Base-by-base conservation (phyloP, 306 rosid species). In the Luffa aegyptiaca region DNA sequence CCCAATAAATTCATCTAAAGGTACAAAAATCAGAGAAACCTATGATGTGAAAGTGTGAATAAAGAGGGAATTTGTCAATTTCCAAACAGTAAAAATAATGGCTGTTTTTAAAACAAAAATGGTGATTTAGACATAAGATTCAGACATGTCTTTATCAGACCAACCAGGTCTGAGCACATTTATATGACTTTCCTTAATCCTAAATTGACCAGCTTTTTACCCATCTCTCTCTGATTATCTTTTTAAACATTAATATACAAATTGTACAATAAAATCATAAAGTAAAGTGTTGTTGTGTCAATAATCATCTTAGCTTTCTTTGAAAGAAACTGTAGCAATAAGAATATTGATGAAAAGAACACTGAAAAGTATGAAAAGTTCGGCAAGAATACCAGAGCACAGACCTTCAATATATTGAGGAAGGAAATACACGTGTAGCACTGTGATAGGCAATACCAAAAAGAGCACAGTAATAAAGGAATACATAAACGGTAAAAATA, bases 281-380 rank as follows among this genome's bases (percentile, higher is more conserved):
- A 71, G 58, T 71, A 20, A 45, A 71, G 12, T 26, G 16, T 68
- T 69, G n/a, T 42, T 71, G 77, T 71, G 77, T 72, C 12, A 72
- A 72, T 48, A 72, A 72, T 72, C 58, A 72, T 72, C n/a, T 72
- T 72, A 45, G 13, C 77, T 48, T 72, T 31, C 58, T 12, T 70
- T 70, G 10, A 70, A 64, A 64, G 71, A 64, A 64, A n/a, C n/a
- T 26, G 31, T 26, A 26, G 31, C 1, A 26, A 26, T 26, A 26
- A 26, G 31, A 26, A 26, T 26, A 0, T 26, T 26, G 31, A 26
- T 26, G 31, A 26, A 26, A 26, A 26, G 31, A 26, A 1, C 31
- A 26, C 31, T 26, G 31, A 26, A 26, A 26, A 26, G 31, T 26
- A 26, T 26, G 31, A 26, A 26, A 26, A 26, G 31, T 1, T 26